Evolutionary conservation across 2,329 filamentous ascomycete genomes (phyloP), one percentile per base, ranked within the genome.

Genomic region (Aspergillus sp.): DNA sequence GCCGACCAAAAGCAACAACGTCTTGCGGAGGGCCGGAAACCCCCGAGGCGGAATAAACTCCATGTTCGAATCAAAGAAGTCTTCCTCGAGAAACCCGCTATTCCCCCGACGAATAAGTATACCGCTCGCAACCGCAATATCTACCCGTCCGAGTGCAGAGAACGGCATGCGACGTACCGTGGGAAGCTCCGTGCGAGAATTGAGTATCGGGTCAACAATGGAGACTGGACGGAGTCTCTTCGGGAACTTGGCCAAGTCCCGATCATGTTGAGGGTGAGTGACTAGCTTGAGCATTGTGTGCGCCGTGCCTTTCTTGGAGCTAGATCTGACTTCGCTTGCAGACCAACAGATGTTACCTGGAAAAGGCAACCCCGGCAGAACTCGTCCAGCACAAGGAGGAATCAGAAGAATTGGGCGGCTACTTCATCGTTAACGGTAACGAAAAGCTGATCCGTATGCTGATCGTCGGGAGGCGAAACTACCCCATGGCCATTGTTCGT

Each of bases 351-450:
- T 99, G 95, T 72, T 92, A 99, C 71, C 84, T 99, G 24, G 88
- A 96, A 73, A 89, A 89, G 61, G 88, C 93, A 67, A 88, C 91
- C 5, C 95, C 95, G 0, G 88, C 88, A 11, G 83, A 89, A 68
- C 83, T 99, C 15, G 91, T 98, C 30, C 83, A 89, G 62, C 86
- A 86, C 59, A 96, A 97, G 73, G 95, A 99, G 77, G 95, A 99
- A 75, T 90, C 93, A 0, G 95, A 99, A 75, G 95, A 99, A 75
- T 78, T 98, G 32, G 95, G 95, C 38, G 95, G 95, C 44, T 99
- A 98, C 75, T 99, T 98, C 71, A 87, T 99, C 68, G 90, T 99
- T 68, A 99, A 99, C 73, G 95, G 95, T 63, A 96, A 93, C 69
- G 95, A 99, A 75, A 98, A 97, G 79, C 85, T 98, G 57, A 92